Evolutionary conservation across 2,329 filamentous ascomycete species (phyloP), one percentile per base, ranked within the genome.

Genomic region (Chaetomiaceae sp.): DNA sequence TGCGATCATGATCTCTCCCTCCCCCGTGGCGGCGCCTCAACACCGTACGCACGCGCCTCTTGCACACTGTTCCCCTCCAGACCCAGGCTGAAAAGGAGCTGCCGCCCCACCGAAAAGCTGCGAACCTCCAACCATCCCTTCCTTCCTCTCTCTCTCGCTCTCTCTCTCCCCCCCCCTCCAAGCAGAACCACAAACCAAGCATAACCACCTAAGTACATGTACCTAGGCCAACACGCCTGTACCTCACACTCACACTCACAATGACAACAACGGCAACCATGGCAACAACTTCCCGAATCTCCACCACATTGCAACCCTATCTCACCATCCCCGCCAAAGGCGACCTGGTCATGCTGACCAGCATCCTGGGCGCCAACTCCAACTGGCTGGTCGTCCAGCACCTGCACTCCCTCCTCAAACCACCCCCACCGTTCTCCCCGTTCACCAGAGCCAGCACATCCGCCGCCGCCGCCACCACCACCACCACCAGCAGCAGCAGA

Each of bases 281-380:
- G n/a, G n/a, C n/a, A n/a, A n/a, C n/a, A 44, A 36, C 44, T 6
- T 44, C 40, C 33, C 48, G 78, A 30, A 56, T 82, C 54, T 86
- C 87, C 2, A 75, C 80, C 51, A 77, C 86, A 2, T 74, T 90
- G 13, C 79, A 86, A 62, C 76, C 83, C 6, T 86, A 86, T 66
- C 74, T 87, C 46, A 64, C 70, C 42, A 74, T 84, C 1, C 82
- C 82, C 5, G 71, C 75, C 5, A 75, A 81, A 59, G 71, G 76
- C 14, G 81, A 82, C 32, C 77, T 90, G 34, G 73, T 82, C 18
- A 76, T 90, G 11, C 70, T 91, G 48, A 90, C 86, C 14, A 81
- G 80, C 57, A 83, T 89, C 27, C 74, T 86, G 11, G 81, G 81
- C 42, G 80, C 82, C 16, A 79, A 75, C 56, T 74, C 82, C 2